Evolutionary conservation across 2,329 filamentous ascomycete genomes (phyloP), one percentile per base, ranked within the genome.

Genomic region (Penicillium decumbens): DNA sequence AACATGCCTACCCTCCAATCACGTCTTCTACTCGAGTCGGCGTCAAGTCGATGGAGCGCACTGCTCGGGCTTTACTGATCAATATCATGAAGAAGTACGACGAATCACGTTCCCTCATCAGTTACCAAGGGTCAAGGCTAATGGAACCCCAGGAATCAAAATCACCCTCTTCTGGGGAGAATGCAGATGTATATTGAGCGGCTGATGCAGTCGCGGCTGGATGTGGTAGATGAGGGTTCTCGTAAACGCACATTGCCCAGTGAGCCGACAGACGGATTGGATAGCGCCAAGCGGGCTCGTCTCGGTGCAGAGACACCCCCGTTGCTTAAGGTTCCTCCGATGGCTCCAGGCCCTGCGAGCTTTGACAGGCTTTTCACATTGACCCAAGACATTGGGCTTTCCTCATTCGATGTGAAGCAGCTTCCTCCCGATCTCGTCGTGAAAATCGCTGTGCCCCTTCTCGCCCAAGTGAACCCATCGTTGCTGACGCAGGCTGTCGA

Each of bases 11-110:
- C 61, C 82, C 83, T 1, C 84, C 87, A 3, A 81, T 95, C 75
- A 92, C 87, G 0, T 80, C 89, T 2, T 89, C 84, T 65, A 80
- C 82, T 43, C 89, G 87, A 60, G 86, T 98, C 51, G 82, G 92
- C 61, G 80, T 95, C 53, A 89, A 85, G 70, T 97, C 92, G 4
- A 93, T 98, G 83, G 92, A 96, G 69, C 89, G 95, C 66, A 98
- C 93, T 23, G 88, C 88, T 3, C 82, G 90, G 61, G 83, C 90
- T 58, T 75, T 98, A 41, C 77, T 97, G 33, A 80, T 91, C 45
- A 91, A 96, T 70, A 76, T 95, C 45, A 77, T 87, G 58, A 92
- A 92, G 73, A 81, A 83, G 85, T 88, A 77, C 58, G 76, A 54
- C 43, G 39, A 35, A 12, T 23, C 41, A n/a, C 12, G 15, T 29